These are phyloP conservation scores for Ceratobasidium sp. DNA, from an alignment of 1,284 basidiomycete genomes.

Conservation along the genomic window DNA sequence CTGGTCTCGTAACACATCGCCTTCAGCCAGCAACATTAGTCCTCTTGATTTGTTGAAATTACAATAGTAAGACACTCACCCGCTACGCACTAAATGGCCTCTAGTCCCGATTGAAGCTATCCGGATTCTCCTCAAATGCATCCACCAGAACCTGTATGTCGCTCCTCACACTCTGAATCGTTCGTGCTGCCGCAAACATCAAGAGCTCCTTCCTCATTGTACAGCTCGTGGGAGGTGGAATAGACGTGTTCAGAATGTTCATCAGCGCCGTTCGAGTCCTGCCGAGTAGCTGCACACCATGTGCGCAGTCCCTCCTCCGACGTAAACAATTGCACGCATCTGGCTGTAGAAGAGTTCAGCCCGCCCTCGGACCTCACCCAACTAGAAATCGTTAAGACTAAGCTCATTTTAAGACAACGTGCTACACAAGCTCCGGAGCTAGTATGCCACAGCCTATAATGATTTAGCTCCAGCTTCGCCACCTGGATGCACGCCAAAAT, in stretches of 20 bases:
- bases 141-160: constrained; percentile 87
- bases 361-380: constrained; percentile 86
- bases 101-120: constrained; percentile 88
- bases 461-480: too few relatives aligned
- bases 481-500: too few relatives aligned
- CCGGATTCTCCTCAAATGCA: constrained; percentile 88
- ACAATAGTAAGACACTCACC: constrained; percentile 47
- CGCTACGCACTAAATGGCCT: constrained; percentile 93
- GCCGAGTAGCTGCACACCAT: constrained; percentile 85
- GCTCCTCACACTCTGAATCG: constrained; percentile 82
- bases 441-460: too few relatives aligned
- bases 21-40: constrained; percentile 58
- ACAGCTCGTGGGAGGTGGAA: constrained; percentile 62
- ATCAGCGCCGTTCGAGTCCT: constrained; percentile 90
- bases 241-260: constrained; percentile 71
- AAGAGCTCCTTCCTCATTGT: constrained; percentile 79
- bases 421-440: too few relatives aligned
- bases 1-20: constrained; percentile 91
- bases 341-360: constrained; percentile 94
- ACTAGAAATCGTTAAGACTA: too few relatives aligned
- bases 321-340: constrained; percentile 88
- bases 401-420: too few relatives aligned
- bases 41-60: constrained; percentile 43
- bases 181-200: constrained; percentile 73
- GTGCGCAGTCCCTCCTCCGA: constrained; percentile 86